A percentile compares a stretch with the other conserved stretches of the same genome.
Conservation (phyloP, 2,329 filamentous ascomycete genomes). For the Xylaria sp. region DNA sequence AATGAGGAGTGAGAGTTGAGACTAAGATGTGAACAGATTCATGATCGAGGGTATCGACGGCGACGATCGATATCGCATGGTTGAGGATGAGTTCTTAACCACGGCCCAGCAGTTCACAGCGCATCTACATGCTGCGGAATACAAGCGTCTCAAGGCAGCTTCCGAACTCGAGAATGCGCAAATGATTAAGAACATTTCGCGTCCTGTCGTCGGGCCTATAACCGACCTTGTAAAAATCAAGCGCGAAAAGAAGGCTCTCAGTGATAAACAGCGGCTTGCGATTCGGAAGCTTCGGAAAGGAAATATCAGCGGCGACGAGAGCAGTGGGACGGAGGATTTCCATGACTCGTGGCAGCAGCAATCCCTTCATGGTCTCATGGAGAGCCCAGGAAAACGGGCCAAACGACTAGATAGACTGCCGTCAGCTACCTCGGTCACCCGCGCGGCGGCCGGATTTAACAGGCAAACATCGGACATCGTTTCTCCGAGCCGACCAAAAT, state of each 20-base stretch:
- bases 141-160: constrained; percentile 67
- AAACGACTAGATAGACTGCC: constrained; percentile 31
- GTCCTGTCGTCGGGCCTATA: constrained; percentile 54
- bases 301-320: constrained; percentile 32
- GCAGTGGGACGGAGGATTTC: constrained; percentile 31
- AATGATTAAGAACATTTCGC: constrained; percentile 55
- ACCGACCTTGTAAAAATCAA: constrained; percentile 45
- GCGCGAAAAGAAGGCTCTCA: constrained; percentile 44
- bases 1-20: background rate
- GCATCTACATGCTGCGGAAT: constrained; percentile 79
- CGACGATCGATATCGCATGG: constrained; percentile 82
- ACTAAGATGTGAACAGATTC: constrained; percentile 48
- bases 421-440: constrained; percentile 28
- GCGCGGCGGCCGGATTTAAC: constrained; percentile 37
- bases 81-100: constrained; percentile 77
- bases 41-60: constrained; percentile 68
- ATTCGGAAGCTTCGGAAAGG: constrained; percentile 34
- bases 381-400: constrained; percentile 45
- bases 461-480: constrained; percentile 2
- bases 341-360: constrained; percentile 40
- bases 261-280: constrained; percentile 44
- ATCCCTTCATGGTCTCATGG: constrained; percentile 51
- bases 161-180: constrained; percentile 61
- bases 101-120: constrained; percentile 73
- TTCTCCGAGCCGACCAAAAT: constrained; percentile 1